Evolutionary conservation across 2,329 filamentous ascomycete species (phyloP), one percentile per base, ranked within the genome.

Genomic region (Diaporthe sp.): DNA sequence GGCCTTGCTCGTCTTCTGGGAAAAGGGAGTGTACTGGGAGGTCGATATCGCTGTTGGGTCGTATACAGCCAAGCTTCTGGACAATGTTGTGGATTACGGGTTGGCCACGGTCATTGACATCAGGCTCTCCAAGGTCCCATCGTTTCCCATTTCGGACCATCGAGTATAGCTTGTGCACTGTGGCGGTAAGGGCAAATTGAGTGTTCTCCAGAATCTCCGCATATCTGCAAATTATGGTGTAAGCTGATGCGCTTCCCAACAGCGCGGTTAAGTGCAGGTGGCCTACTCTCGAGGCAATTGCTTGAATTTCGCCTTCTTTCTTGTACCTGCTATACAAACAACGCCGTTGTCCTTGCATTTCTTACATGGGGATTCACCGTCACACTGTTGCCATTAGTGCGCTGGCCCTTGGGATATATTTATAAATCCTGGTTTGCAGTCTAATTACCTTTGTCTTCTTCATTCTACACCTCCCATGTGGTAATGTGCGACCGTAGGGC

Each of bases 241-340:
- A 44, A 79, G 77, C 76, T 51, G 22, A 66, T 27, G 51, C 44
- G 37, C 47, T 35, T 15, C 7, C 56, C 27, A 30, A 19, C 17
- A n/a, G 35, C 39, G 39, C 61, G 44, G 25, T 19, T 53, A n/a
- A 22, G 56, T 10, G 30, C 80, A 15, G 25, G 56, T 22, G 22
- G 80, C n/a, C 74, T 86, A 92, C 87, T 90, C 90, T 84, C 88
- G 84, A 15, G 91, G 90, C 61, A 92, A 81, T 82, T 92, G 90
- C 84, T 92, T 92, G 81, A 91, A 92, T 78, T 92, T 90, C n/a
- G 90, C 90, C 88, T 92, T 92, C 80, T 92, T 92, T 76, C 91
- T 85, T 22, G 89, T 88, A 9, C 90, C 90, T 22, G 90, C 90
- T 10, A 89, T 92, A 82, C 91, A 92, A 27, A 92, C 89, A 10